These are phyloP conservation scores for Scheffersomyces stipitis DNA, from an alignment of 805 yeast genomes.

Conservation along the genomic window DNA sequence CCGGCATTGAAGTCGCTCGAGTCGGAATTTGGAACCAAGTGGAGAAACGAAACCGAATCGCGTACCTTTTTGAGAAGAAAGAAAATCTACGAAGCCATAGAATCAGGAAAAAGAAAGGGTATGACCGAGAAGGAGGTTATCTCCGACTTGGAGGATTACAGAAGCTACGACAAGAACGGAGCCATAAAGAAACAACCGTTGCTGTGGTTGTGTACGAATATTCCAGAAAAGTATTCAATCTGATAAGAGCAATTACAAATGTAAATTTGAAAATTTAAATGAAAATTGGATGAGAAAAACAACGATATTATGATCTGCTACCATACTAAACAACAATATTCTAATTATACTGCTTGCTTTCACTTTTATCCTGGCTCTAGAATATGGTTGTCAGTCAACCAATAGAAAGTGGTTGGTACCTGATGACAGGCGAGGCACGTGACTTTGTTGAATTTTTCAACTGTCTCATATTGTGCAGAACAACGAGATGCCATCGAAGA, in stretches of 20 bases:
- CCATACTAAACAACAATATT: too few species aligned
- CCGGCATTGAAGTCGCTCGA: slow-evolving; percentile 54
- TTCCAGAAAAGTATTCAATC: slow-evolving; percentile 10
- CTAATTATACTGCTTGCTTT: too few species aligned
- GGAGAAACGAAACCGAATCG: slow-evolving; percentile 57
- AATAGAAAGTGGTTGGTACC: too few species aligned
- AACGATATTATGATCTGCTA: background rate
- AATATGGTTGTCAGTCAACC: too few species aligned
- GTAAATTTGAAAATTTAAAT: background rate
- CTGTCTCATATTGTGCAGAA: too few species aligned
- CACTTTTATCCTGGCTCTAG: too few species aligned
- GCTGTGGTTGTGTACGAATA: slow-evolving; percentile 14
- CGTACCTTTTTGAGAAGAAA: slow-evolving; percentile 54
- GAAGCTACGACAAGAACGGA: slow-evolving; percentile 43
- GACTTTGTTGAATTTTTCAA: too few species aligned
- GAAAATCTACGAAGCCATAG: slow-evolving; percentile 55
- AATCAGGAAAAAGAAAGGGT: slow-evolving; percentile 47
- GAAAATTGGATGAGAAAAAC: background rate
- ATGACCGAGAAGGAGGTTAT: slow-evolving; percentile 43
- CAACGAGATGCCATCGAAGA: too few species aligned
- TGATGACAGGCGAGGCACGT: too few species aligned
- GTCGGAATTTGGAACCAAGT: slow-evolving; percentile 47
- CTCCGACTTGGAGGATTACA: slow-evolving; percentile 44
- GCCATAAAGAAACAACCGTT: slow-evolving; percentile 29
- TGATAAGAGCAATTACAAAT: background rate